Evolutionary conservation across 768 basidiomycete species (phyloP).

Genomic region (Suillus fuscotomentosus): DNA sequence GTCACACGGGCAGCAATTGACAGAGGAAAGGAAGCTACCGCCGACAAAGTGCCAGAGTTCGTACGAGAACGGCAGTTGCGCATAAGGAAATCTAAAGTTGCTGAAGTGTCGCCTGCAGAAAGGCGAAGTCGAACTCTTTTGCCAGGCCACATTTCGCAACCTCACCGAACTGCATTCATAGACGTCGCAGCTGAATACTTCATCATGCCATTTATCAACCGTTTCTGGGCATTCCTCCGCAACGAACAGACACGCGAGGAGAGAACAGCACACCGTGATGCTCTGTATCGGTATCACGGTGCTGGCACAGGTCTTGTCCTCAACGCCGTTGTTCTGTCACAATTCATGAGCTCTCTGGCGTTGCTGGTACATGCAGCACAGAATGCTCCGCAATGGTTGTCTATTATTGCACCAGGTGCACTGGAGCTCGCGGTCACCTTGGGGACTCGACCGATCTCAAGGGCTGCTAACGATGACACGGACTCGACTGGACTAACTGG

Average conservation of each 20-base stretch:
- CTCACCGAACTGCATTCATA: conserved; percentile 44
- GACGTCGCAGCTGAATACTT: conserved; percentile 85
- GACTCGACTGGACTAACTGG: conserved; percentile 23
- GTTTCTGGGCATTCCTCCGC: conserved; percentile 93
- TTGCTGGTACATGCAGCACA: conserved; percentile 82
- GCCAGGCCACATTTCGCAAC: conserved; percentile 8
- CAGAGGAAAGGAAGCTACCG: conserved; percentile 51
- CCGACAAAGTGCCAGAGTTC: conserved; percentile 57
- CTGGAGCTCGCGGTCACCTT: conserved; percentile 82
- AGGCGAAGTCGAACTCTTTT: conserved; percentile 16
- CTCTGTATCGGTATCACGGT: conserved; percentile 59
- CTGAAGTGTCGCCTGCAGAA: conserved; percentile 34
- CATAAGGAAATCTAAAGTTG: conserved; percentile 51
- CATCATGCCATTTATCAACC: conserved; percentile 84
- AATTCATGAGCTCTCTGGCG: conserved; percentile 72
- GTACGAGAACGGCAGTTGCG: conserved; percentile 75
- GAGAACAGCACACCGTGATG: conserved; percentile 56
- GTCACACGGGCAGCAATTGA: conserved; percentile 66
- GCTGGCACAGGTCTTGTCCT: conserved; percentile 84
- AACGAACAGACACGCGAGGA: conserved; percentile 79
- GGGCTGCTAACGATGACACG: conserved; percentile 32
- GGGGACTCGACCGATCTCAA: conserved; percentile 63
- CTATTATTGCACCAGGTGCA: conserved; percentile 76
- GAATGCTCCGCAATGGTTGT: conserved; percentile 78
- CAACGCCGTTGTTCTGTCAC: conserved; percentile 71